Evolutionary conservation across 768 basidiomycete species (phyloP), one percentile per base, ranked within the genome.

Genomic region (Xerocomus potaroensis): DNA sequence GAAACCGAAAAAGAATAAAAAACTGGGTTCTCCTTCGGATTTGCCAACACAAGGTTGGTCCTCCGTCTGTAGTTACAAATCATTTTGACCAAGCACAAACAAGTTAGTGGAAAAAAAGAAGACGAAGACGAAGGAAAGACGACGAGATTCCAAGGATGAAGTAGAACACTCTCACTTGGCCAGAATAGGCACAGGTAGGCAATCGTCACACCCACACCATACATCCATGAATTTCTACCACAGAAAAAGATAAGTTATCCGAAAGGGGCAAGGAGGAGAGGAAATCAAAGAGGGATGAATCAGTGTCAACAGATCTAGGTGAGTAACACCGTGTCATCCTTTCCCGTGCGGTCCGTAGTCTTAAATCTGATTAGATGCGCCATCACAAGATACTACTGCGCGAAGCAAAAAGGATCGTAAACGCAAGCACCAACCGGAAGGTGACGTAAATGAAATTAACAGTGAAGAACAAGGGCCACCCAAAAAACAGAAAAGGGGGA

Each of bases 61-160:
- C n/a, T n/a, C n/a, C n/a, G n/a, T n/a, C n/a, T n/a, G n/a, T n/a
- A n/a, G n/a, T n/a, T n/a, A n/a, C n/a, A n/a, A n/a, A n/a, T n/a
- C 26, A 27, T 10, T 27, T 27, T 27, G 19, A 18, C 19, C 36
- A 18, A 31, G n/a, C 19, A 8, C 44, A 26, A 60, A 53, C 32
- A 18, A 51, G 33, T 47, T 43, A 50, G 49, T 31, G 31, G 57
- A 51, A 39, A 67, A 64, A 51, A 70, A 67, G 56, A 71, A 19
- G 10, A 21, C 16, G 27, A 53, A 50, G 34, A 67, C 63, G 50
- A 70, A 66, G 56, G 71, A 71, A 57, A 74, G 68, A 55, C 41
- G 39, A 14, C 71, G 34, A 24, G 40, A 45, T 15, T 5, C 36
- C 53, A 47, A 43, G 9, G 32, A 45, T 19, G 56, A 43, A 3